Evolutionary conservation across 2,329 filamentous ascomycete species (phyloP), one percentile per base, ranked within the genome.

Genomic region (Ascochyta lentis): DNA sequence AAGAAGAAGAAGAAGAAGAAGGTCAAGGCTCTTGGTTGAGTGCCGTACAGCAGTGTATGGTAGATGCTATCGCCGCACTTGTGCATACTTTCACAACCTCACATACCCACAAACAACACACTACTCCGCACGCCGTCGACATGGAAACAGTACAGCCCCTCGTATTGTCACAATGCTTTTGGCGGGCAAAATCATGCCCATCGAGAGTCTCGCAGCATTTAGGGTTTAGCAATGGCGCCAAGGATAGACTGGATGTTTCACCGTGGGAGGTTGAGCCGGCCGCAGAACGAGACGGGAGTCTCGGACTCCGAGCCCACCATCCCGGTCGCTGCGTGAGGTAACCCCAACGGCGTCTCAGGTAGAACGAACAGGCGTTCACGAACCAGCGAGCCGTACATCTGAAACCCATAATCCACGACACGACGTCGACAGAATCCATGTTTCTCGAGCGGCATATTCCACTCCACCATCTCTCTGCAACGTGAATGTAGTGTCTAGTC

Each of bases 1-100:
- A 81, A 81, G 70, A 81, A 82, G 70, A 81, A 82, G 65, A 81
- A 82, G 65, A 79, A 80, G 69, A 79, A 80, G 71, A 83, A 83
- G 76, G 72, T 82, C 67, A 83, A 83, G 76, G 77, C 79, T 10
- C 63, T 83, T 50, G 81, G 81, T 15, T 83, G 76, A 69, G 48
- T 26, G 13, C 23, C 22, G 31, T 33, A 22, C 13, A 33, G 53
- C 40, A n/a, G 23, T 33, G 23, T 27, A 35, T 15, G 31, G 34
- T 15, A 33, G 31, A 29, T 26, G 15, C 33, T 50, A 23, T 33
- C 22, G 38, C 38, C n/a, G 33, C 46, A 50, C 37, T 16, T 26
- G 37, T 43, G 39, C 47, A 26, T 33, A 15, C 47, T 39, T 24
- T 22, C 29, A 49, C 48, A 23, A 22, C 23, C 24, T 26, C 12